phyloP scores from a whole-genome alignment of 2,329 filamentous ascomycete genomes.

The Xylaria sp. region DNA sequence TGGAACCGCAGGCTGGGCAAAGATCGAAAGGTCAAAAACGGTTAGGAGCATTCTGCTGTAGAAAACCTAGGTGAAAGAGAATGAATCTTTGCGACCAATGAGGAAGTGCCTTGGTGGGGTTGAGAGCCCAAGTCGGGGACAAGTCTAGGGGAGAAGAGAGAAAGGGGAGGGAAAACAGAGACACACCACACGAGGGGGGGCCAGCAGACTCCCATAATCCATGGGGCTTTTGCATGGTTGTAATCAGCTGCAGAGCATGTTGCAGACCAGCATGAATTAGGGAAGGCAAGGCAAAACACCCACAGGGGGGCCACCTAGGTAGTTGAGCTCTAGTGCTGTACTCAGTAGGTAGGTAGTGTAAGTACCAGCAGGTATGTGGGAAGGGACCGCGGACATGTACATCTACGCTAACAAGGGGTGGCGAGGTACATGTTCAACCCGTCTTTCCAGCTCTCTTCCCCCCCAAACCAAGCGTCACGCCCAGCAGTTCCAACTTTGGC shows the following conservation, averaged over 20 bases:
- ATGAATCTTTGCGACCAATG: constrained; percentile 3
- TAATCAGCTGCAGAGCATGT: constrained; percentile 48
- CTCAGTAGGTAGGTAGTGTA: background rate
- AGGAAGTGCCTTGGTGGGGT: constrained; percentile 8
- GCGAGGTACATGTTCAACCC: constrained; percentile 43
- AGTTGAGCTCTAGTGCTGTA: constrained; percentile 12
- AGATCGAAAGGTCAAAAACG: constrained; percentile 6
- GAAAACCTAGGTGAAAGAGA: background rate
- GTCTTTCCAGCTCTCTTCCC: background rate
- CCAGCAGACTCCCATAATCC: constrained; percentile 46
- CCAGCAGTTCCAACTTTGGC: constrained; percentile 21
- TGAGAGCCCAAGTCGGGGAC: background rate
- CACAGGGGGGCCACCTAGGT: constrained; percentile 37
- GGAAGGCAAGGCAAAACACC: constrained; percentile 45
- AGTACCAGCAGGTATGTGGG: constrained; percentile 10
- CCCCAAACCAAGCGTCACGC: background rate
- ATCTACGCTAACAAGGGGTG: constrained; percentile 47
- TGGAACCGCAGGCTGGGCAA: background rate
- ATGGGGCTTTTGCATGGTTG: constrained; percentile 42
- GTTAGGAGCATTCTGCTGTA: background rate
- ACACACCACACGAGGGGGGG: constrained; percentile 40
- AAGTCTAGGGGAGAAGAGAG: constrained; percentile 15
- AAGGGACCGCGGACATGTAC: constrained; percentile 41
- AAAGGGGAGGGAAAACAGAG: constrained; percentile 41
- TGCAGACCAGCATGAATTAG: constrained; percentile 42